phyloP scores from a whole-genome alignment of 2,329 filamentous ascomycete species.

The Colletotrichum tabaci region DNA sequence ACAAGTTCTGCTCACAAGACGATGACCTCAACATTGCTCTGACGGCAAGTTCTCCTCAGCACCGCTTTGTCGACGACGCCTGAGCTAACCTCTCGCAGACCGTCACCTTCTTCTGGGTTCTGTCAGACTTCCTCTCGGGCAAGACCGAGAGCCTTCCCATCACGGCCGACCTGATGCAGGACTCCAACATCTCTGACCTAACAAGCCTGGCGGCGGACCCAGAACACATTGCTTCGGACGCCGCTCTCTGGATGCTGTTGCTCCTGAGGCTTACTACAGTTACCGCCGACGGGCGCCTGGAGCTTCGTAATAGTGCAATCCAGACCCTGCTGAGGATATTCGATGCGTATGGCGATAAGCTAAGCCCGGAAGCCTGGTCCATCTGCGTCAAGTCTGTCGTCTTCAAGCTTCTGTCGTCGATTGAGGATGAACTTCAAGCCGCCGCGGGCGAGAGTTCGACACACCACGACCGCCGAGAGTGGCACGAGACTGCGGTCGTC shows the following conservation, averaged over 20 bases:
- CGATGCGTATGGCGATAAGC: slow-evolving; percentile 87
- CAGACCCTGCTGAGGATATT: slow-evolving; percentile 94
- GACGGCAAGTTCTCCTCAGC: slow-evolving; percentile 71
- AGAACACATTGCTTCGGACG: slow-evolving; percentile 73
- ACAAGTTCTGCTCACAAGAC: slow-evolving; percentile 89
- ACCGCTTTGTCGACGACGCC: slow-evolving; percentile 32
- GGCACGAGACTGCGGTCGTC: slow-evolving; percentile 82
- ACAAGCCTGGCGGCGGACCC: slow-evolving; percentile 71
- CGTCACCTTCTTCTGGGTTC: slow-evolving; percentile 95
- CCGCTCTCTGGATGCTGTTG: slow-evolving; percentile 85
- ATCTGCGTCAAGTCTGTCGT: slow-evolving; percentile 86
- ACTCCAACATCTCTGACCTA: slow-evolving; percentile 66
- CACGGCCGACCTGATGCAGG: slow-evolving; percentile 68
- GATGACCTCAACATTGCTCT: slow-evolving; percentile 96
- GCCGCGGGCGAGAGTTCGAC: slow-evolving; percentile 53
- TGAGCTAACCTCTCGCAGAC: slow-evolving; percentile 66
- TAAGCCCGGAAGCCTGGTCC: slow-evolving; percentile 85
- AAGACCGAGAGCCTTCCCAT: slow-evolving; percentile 72
- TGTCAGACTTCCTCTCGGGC: slow-evolving; percentile 86
- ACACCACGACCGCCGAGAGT: slow-evolving; percentile 65
- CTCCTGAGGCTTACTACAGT: slow-evolving; percentile 80
- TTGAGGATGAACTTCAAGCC: slow-evolving; percentile 70
- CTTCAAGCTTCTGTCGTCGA: slow-evolving; percentile 81
- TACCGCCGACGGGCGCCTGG: slow-evolving; percentile 79
- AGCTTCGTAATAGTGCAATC: slow-evolving; percentile 88